Evolutionary conservation across 805 yeast genomes (phyloP).

Genomic region (Teunomyces cretensis): DNA sequence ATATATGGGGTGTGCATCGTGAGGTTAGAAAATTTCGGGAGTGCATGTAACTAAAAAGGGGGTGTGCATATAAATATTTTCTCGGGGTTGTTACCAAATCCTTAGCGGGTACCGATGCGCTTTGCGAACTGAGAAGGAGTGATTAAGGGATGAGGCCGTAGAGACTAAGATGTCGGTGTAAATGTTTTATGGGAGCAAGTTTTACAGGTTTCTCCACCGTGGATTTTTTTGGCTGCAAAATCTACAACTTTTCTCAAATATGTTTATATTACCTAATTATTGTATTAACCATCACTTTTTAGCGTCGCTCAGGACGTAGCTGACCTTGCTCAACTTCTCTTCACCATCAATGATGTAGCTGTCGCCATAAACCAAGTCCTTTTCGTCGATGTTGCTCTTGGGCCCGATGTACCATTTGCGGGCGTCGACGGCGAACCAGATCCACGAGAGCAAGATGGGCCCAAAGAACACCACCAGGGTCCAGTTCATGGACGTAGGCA

Average conservation of each 20-base stretch:
- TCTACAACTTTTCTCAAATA: too few relatives aligned
- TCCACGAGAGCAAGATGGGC: conserved; percentile 50
- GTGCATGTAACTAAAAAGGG: not conserved
- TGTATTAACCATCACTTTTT: not conserved
- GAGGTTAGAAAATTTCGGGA: not conserved
- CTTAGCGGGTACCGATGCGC: too few relatives aligned
- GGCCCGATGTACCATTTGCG: conserved; percentile 64
- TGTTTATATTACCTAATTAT: too few relatives aligned
- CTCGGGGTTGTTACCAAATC: too few relatives aligned
- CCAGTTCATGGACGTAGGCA: conserved; percentile 51
- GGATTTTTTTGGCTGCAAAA: too few relatives aligned
- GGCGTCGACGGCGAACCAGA: conserved; percentile 54
- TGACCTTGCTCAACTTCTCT: conserved; percentile 3
- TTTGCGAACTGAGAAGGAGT: too few relatives aligned
- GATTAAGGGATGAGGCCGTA: not conserved
- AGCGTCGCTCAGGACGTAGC: not conserved
- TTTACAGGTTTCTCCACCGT: too few relatives aligned
- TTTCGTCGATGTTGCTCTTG: conserved; percentile 48
- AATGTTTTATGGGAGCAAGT: too few relatives aligned
- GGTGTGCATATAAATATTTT: not conserved
- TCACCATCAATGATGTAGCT: conserved; percentile 10
- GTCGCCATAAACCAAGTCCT: conserved; percentile 26
- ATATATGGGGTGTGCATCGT: not conserved
- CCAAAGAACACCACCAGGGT: conserved; percentile 62
- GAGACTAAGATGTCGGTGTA: too few relatives aligned